Conservation (phyloP, 805 yeast genomes). For the Wickerhamiella hasegawae region DNA sequence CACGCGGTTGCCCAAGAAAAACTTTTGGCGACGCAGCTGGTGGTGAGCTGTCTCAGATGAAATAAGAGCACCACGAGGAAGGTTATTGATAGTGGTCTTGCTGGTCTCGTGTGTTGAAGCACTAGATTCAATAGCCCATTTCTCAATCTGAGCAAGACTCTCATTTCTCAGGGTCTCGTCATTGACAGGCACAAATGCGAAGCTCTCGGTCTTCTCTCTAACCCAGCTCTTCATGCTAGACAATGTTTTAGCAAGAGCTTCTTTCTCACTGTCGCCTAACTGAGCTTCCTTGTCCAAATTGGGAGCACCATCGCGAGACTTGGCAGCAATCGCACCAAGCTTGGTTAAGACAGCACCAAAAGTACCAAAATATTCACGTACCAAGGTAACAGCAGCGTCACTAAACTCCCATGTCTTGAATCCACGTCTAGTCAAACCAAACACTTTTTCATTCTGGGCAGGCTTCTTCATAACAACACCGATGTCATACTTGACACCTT, state of each 20-base stretch:
- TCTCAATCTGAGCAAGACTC: conserved; percentile 54
- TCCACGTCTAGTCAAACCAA: conserved; percentile 65
- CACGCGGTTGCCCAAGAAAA: conserved; percentile 80
- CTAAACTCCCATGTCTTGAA: conserved; percentile 72
- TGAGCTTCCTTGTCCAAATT: conserved; percentile 9
- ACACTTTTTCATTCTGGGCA: conserved; percentile 58
- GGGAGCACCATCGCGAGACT: conserved; percentile 10
- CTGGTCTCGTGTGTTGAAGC: conserved; percentile 30
- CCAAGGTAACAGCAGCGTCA: conserved; percentile 49
- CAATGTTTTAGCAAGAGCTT: conserved; percentile 22
- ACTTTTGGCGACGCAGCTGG: conserved; percentile 55
- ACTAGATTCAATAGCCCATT: conserved; percentile 29
- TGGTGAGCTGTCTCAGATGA: conserved; percentile 60
- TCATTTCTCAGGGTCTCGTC: conserved; percentile 60
- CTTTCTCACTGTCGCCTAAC: conserved; percentile 17
- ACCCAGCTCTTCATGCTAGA: conserved; percentile 30
- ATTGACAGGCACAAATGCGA: conserved; percentile 54
- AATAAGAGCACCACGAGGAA: conserved; percentile 71
- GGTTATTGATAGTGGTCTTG: conserved; percentile 51
- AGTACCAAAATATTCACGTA: conserved; percentile 40
- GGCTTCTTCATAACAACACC: conserved; percentile 82
- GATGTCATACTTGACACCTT: conserved; percentile 40
- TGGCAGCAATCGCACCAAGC: conserved; percentile 16
- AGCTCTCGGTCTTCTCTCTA: conserved; percentile 26
- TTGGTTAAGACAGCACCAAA: conserved; percentile 47